phyloP scores from a whole-genome alignment of 2,329 filamentous ascomycete species.

The Calonectria honghensis region DNA sequence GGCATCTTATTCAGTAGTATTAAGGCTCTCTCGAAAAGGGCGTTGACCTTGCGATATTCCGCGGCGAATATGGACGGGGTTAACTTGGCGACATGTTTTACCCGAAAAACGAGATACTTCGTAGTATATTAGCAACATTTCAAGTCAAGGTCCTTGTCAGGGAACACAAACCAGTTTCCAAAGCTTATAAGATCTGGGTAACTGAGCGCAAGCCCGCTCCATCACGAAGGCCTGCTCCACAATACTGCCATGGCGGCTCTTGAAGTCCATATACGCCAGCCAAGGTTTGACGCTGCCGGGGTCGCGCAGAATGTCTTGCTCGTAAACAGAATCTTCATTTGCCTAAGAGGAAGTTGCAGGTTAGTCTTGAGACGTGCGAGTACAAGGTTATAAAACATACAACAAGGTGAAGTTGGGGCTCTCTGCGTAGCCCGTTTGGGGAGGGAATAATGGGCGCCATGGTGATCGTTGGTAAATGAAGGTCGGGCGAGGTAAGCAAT shows the following conservation, averaged over 20 bases:
- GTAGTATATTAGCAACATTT: conserved; percentile 13
- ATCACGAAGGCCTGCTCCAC: conserved; percentile 91
- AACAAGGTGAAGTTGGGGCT: conserved; percentile 69
- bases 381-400: conserved; percentile 59
- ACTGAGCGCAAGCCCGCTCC: conserved; percentile 91
- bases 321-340: conserved; percentile 95
- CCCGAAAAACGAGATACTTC: conserved; percentile 89
- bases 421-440: conserved; percentile 62
- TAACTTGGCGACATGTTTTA: conserved; percentile 85
- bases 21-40: conserved; percentile 93
- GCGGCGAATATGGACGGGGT: conserved; percentile 87
- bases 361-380: conserved; percentile 48
- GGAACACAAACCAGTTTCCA: conserved; percentile 87
- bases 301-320: conserved; percentile 94
- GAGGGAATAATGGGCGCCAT: conserved; percentile 52
- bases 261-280: conserved; percentile 95
- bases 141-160: neutral
- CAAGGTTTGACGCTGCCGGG: conserved; percentile 92
- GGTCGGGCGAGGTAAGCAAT: conserved; percentile 27
- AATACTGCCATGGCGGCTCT: conserved; percentile 87
- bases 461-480: conserved; percentile 11
- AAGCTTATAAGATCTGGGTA: conserved; percentile 97
- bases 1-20: conserved; percentile 99
- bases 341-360: conserved; percentile 67
- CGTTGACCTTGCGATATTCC: conserved; percentile 95